Evolutionary conservation across 805 yeast species (phyloP).

Genomic region (Dipodascus albidus): DNA sequence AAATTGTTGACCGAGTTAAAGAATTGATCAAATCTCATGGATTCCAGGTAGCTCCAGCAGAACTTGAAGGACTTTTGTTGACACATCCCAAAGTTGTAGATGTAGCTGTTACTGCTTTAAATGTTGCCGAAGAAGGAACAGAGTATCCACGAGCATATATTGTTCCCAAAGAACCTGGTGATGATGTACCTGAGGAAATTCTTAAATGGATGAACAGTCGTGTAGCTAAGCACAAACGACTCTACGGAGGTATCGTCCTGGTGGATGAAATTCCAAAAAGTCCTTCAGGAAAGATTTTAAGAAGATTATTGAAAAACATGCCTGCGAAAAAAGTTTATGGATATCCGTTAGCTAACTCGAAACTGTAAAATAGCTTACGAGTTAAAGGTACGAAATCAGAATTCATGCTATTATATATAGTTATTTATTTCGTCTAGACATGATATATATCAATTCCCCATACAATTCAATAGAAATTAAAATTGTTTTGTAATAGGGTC

Average conservation of each 20-base stretch:
- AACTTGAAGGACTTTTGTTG: conserved; percentile 74
- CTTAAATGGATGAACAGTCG: conserved; percentile 25
- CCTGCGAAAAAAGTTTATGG: conserved; percentile 8
- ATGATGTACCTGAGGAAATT: conserved; percentile 10
- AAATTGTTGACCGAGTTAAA: conserved; percentile 50
- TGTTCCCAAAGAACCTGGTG: conserved; percentile 17
- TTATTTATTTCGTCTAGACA: not conserved
- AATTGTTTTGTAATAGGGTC: not conserved
- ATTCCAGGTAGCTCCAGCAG: conserved; percentile 90
- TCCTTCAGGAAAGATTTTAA: conserved; percentile 88
- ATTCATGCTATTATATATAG: too few relatives aligned
- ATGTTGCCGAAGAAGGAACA: conserved; percentile 67
- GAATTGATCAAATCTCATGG: conserved; percentile 61
- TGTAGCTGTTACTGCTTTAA: conserved; percentile 76
- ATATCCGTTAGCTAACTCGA: not conserved
- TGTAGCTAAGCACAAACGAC: conserved; percentile 28
- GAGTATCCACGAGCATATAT: conserved; percentile 34
- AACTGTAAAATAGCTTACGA: too few relatives aligned
- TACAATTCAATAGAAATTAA: not conserved
- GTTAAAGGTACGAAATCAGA: too few relatives aligned
- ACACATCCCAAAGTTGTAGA: conserved; percentile 72
- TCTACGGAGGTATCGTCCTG: conserved; percentile 44
- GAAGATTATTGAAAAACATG: conserved; percentile 70
- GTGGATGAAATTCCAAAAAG: conserved; percentile 86
- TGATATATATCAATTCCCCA: not conserved